Base-by-base conservation (phyloP, 2,329 filamentous ascomycete species). In the Colletotrichum melonis region DNA sequence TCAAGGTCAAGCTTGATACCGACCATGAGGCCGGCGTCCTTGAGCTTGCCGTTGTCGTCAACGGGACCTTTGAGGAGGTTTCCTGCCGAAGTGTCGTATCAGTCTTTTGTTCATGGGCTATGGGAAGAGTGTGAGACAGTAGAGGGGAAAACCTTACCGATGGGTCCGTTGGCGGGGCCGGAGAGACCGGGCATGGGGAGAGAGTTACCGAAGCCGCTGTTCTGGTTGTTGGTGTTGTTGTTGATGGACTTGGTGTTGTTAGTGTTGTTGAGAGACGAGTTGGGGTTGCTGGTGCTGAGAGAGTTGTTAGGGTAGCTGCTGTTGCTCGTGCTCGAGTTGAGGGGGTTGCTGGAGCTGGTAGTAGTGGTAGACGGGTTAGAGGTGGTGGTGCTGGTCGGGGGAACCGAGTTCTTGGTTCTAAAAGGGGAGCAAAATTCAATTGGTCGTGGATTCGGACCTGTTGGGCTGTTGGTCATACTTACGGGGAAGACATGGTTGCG, bases 1-100 rank as follows among this genome's bases (percentile, higher is more conserved):
- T 91, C 89, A n/a, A 91, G 81, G 78, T 91, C 89, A 46, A 91
- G 84, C 84, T 91, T 91, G 83, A 91, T 91, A 69, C 89, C 89
- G 52, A 91, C 84, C 76, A 91, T 84, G 55, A 91, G 83, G 1
- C 88, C 89, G 5, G 90, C 88, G 57, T 87, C 81, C 81, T 90
- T 91, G 70, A 88, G 84, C 76, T 88, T 87, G 74, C 90, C 89
- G 68, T 90, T 82, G 42, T 88, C 86, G 73, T 90, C 88, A 46
- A 86, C 86, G 19, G 89, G 85, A n/a, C 89, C 89, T 80, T 87
- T 88, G 75, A 91, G 86, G 49, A 91, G 85, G 76, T 86, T 83
- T 68, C 88, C 87, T 88, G 69, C 3, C 54, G 2, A 8, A 19
- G 22, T 11, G 5, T 28, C 12, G 24, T 24, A 3, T 24, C 4